Percentiles rank a stretch among this genome's conserved stretches.
These are phyloP conservation scores for Neocucurbitaria cava DNA, from an alignment of 2,329 filamentous ascomycete genomes.

Conservation along the genomic window DNA sequence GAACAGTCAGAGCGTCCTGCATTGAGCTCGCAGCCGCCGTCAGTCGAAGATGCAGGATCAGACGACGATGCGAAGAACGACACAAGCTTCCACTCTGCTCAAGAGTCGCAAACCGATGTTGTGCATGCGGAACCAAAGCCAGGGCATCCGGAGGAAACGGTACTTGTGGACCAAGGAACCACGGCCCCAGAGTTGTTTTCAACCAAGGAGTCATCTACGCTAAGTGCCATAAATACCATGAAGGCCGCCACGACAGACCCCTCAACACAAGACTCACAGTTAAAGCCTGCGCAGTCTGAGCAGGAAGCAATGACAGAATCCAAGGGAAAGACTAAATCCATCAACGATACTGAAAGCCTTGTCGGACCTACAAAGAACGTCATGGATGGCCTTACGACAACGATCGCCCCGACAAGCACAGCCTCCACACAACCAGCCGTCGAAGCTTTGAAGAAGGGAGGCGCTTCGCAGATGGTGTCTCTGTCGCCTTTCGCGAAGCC, in stretches of 20 bases:
- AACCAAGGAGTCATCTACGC: neutral
- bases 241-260: neutral
- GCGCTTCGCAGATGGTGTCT: slow-evolving; percentile 37
- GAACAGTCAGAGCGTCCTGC: neutral
- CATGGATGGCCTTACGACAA: neutral
- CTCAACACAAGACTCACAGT: neutral
- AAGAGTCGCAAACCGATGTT: slow-evolving; percentile 24
- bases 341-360: neutral
- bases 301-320: neutral
- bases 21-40: neutral
- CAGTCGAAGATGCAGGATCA: slow-evolving; percentile 12
- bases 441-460: slow-evolving; percentile 25
- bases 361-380: neutral
- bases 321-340: neutral
- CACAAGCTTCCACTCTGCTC: slow-evolving; percentile 30
- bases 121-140: slow-evolving; percentile 4
- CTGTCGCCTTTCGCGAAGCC: slow-evolving; percentile 38
- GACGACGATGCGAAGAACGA: slow-evolving; percentile 36
- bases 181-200: neutral
- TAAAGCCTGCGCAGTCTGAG: neutral
- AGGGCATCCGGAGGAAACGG: neutral
- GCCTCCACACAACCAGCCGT: neutral
- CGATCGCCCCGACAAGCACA: neutral
- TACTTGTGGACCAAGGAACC: slow-evolving; percentile 9
- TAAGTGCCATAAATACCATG: neutral